Percentiles rank a stretch among this genome's conserved stretches.
phyloP scores from a whole-genome alignment of 2,329 filamentous ascomycete species.

The Microcyclosporella mali region DNA sequence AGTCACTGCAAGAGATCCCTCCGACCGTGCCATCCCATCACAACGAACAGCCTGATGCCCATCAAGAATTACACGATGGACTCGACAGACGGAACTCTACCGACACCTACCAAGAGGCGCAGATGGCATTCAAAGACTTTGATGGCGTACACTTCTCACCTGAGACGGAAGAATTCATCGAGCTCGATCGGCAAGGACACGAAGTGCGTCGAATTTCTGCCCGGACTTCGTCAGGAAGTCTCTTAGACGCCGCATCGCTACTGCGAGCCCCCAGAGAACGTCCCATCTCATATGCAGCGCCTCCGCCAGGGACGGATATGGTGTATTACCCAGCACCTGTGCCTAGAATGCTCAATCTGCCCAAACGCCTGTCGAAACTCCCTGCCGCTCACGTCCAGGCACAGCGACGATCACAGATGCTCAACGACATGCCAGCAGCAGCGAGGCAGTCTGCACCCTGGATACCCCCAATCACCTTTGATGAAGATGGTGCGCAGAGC shows the following conservation, averaged over 20 bases:
- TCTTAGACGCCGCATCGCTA: conserved; percentile 25
- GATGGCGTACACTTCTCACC: conserved; percentile 71
- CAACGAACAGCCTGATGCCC: conserved; percentile 13
- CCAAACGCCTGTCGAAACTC: conserved; percentile 74
- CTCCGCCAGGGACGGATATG: conserved; percentile 69
- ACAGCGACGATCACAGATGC: conserved; percentile 65
- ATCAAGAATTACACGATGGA: conserved; percentile 6
- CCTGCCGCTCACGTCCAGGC: conserved; percentile 60
- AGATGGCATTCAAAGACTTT: conserved; percentile 69
- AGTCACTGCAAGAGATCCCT: conserved; percentile 23
- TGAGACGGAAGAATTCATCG: conserved; percentile 36
- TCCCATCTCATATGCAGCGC: conserved; percentile 53
- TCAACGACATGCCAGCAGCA: conserved; percentile 47
- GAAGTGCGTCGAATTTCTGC: conserved; percentile 29
- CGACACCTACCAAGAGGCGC: conserved; percentile 59
- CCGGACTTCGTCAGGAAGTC: conserved; percentile 25
- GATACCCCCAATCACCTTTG: conserved; percentile 31
- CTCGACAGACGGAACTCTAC: conserved; percentile 47
- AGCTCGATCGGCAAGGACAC: conserved; percentile 29
- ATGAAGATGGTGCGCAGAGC: conserved; percentile 9
- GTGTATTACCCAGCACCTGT: conserved; percentile 94
- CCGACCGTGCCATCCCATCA: conserved; percentile 23
- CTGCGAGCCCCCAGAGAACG: conserved; percentile 29
- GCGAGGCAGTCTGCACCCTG: conserved; percentile 48
- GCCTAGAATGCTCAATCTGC: conserved; percentile 85